A percentile compares a stretch with the other conserved stretches of the same genome.
phyloP scores from a whole-genome alignment of 2,329 filamentous ascomycete genomes.

The Botryotinia calthae region DNA sequence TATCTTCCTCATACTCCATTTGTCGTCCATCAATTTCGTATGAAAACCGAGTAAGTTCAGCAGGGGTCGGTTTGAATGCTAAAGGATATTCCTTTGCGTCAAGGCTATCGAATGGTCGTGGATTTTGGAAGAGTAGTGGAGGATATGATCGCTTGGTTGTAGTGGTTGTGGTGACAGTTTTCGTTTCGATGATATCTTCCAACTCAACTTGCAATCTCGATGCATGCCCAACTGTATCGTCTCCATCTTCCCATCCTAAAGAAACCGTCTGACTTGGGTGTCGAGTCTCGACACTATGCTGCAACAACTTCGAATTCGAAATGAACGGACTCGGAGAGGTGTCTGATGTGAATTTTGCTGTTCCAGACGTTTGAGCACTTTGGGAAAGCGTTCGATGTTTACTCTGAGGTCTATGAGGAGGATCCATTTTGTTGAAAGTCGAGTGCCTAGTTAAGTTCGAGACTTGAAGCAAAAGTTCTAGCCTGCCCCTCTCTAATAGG shows the following conservation, averaged over 20 bases:
- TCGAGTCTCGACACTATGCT: conserved; percentile 28
- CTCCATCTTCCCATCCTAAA: conserved; percentile 34
- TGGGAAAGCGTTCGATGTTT: conserved; percentile 31
- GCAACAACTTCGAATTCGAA: conserved; percentile 29
- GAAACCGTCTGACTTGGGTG: conserved; percentile 33
- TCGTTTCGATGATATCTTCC: conserved; percentile 65
- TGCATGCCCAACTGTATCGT: conserved; percentile 30
- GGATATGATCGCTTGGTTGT: conserved; percentile 84
- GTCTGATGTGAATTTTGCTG: conserved; percentile 27
- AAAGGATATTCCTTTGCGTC: conserved; percentile 90
- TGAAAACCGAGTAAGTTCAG: conserved; percentile 71
- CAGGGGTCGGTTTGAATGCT: conserved; percentile 77
- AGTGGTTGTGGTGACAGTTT: conserved; percentile 83
- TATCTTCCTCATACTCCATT: conserved; percentile 22
- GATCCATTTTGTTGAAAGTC: conserved; percentile 31
- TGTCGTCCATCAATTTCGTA: conserved; percentile 64
- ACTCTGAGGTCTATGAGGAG: conserved; percentile 28
- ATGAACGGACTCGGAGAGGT: conserved; percentile 34
- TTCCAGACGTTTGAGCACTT: conserved; percentile 17
- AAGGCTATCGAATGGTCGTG: conserved; percentile 61
- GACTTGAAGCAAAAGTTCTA: conserved; percentile 13
- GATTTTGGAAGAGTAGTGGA: conserved; percentile 70
- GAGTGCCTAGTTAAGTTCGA: conserved; percentile 18
- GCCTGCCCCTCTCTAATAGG: conserved; percentile 25
- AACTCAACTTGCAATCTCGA: conserved; percentile 49